Percentiles rank a stretch among this genome's conserved stretches.
Evolutionary conservation across 2,329 filamentous ascomycete genomes (phyloP).

Genomic region (Fusarium tricinctum): DNA sequence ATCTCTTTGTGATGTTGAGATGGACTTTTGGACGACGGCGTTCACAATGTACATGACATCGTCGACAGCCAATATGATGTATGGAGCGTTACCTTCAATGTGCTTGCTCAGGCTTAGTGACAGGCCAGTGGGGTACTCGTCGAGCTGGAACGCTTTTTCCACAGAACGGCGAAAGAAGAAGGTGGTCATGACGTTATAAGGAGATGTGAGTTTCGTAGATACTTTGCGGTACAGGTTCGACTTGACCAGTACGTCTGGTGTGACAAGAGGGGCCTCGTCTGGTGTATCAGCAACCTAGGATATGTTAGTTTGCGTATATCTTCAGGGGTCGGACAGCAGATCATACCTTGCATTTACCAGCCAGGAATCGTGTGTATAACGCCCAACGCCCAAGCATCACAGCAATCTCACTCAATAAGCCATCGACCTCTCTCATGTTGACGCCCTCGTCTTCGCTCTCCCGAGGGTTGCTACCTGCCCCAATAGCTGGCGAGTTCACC

Average conservation of each 20-base stretch:
- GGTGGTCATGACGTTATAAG: constrained; percentile 92
- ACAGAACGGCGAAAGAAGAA: constrained; percentile 98
- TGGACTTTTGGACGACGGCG: constrained; percentile 85
- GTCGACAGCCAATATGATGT: constrained; percentile 95
- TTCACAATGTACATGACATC: constrained; percentile 99
- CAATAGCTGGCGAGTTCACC: constrained; percentile 80
- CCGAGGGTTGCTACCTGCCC: constrained; percentile 66
- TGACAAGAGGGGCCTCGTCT: constrained; percentile 69
- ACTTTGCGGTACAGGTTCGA: constrained; percentile 88
- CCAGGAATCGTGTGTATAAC: constrained; percentile 89
- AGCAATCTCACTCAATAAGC: constrained; percentile 86
- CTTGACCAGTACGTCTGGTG: constrained; percentile 81
- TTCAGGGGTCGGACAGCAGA: neutral
- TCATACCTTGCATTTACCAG: constrained; percentile 84
- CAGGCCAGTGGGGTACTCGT: constrained; percentile 86
- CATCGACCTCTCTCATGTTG: constrained; percentile 97
- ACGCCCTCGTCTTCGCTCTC: constrained; percentile 90
- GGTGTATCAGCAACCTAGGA: constrained; percentile 64
- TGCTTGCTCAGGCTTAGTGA: constrained; percentile 80
- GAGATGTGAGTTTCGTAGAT: constrained; percentile 77
- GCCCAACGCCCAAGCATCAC: constrained; percentile 96
- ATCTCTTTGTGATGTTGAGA: constrained; percentile 86
- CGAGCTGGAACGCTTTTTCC: constrained; percentile 96
- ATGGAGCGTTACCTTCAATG: constrained; percentile 83
- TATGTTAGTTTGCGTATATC: constrained; percentile 30